These are phyloP conservation scores for Calcarisporium arbuscula DNA, from an alignment of 2,329 filamentous ascomycete species.

Conservation along the genomic window DNA sequence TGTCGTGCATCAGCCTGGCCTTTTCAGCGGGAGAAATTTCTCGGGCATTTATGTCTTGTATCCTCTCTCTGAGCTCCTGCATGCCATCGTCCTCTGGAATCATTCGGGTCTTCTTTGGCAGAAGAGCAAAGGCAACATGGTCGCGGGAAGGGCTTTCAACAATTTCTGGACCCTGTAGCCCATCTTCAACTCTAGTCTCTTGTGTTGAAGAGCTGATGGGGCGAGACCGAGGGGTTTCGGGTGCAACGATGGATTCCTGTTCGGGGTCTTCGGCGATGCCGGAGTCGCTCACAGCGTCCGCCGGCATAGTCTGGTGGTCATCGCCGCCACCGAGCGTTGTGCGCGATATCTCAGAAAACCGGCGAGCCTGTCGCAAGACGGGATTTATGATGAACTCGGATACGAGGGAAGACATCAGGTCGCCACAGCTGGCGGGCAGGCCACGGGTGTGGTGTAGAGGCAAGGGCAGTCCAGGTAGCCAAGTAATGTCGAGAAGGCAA, in stretches of 20 bases:
- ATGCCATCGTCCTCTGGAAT: constrained; percentile 78
- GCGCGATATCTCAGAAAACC: constrained; percentile 49
- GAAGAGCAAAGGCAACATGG: constrained; percentile 23
- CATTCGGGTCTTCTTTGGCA: constrained; percentile 18
- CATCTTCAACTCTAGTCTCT: constrained; percentile 26
- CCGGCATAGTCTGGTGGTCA: constrained; percentile 17
- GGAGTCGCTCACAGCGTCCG: constrained; percentile 20
- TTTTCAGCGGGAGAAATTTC: constrained; percentile 57
- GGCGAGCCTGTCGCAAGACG: constrained; percentile 58
- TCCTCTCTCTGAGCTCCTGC: constrained; percentile 57
- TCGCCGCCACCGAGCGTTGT: constrained; percentile 29
- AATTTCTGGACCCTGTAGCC: constrained; percentile 10
- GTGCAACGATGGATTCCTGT: constrained; percentile 11
- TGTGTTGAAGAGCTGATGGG: constrained; percentile 27
- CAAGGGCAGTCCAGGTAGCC: no score
- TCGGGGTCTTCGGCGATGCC: constrained; percentile 13
- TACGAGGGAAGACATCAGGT: constrained; percentile 55
- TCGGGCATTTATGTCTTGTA: constrained; percentile 60
- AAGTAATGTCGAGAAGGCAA: no score
- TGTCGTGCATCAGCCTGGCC: constrained; percentile 62
- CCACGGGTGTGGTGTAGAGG: no score
- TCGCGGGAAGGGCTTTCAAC: constrained; percentile 20
- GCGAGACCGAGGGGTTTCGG: constrained; percentile 20
- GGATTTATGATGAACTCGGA: constrained; percentile 61
- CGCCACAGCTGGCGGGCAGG: constrained; percentile 11